phyloP scores from a whole-genome alignment of 1,284 basidiomycete species.

The Trametes pubescens region DNA sequence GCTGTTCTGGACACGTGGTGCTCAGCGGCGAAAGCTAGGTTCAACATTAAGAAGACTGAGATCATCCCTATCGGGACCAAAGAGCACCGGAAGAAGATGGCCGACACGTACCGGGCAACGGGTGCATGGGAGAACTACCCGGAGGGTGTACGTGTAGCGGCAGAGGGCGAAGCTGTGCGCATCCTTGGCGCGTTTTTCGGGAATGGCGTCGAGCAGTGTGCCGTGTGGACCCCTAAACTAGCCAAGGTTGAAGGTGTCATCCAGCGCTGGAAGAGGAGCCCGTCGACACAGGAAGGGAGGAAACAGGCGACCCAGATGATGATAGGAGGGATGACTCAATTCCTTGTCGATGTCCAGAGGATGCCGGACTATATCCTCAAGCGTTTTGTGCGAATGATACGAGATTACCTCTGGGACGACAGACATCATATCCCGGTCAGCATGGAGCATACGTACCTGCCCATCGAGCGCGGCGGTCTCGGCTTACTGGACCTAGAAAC shows the following conservation, averaged over 20 bases:
- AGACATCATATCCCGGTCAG: neutral
- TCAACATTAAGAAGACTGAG: constrained; percentile 47
- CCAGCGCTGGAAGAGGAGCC: constrained; percentile 30
- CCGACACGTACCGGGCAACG: neutral
- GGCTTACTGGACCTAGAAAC: constrained; percentile 35
- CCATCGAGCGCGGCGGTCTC: constrained; percentile 26
- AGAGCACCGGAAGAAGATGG: constrained; percentile 22
- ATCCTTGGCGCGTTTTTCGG: constrained; percentile 43
- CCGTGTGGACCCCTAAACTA: constrained; percentile 7
- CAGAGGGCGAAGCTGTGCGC: constrained; percentile 37
- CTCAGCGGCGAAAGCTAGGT: constrained; percentile 42
- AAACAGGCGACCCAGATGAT: constrained; percentile 34
- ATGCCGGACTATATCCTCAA: constrained; percentile 33
- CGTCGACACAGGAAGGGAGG: constrained; percentile 32
- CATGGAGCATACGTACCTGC: neutral
- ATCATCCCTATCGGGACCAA: constrained; percentile 43
- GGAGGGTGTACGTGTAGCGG: constrained; percentile 24
- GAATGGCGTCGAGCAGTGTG: constrained; percentile 28
- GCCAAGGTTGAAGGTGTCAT: constrained; percentile 13
- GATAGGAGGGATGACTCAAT: constrained; percentile 37
- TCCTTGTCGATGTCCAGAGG: constrained; percentile 38
- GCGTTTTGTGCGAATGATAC: constrained; percentile 12
- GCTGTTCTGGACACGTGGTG: constrained; percentile 42
- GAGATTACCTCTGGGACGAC: constrained; percentile 38
- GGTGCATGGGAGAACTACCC: constrained; percentile 5